A percentile compares a stretch with the other conserved stretches of the same genome.
Conservation (phyloP, 352 stramenopile genomes). For the Blastocystis hominis region DNA sequence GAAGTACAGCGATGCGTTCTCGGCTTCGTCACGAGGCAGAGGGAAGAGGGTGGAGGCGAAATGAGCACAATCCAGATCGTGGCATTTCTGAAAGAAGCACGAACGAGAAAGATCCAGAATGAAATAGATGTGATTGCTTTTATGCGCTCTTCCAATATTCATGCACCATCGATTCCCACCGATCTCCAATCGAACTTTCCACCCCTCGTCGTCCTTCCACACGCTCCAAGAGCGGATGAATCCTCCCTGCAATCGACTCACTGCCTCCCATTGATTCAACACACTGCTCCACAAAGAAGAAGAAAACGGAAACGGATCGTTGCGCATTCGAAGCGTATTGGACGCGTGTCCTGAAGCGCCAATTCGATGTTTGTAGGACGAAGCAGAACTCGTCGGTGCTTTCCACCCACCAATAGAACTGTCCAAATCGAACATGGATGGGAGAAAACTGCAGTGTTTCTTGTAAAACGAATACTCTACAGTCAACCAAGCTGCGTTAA, state of each 20-base stretch:
- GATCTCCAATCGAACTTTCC: slow-evolving; percentile 18
- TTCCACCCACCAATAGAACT: too few species aligned
- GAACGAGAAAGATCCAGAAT: not conserved
- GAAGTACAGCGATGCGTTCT: not conserved
- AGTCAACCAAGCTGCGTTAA: not conserved
- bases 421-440: not conserved
- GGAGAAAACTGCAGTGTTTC: not conserved
- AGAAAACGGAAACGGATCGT: slow-evolving; percentile 1
- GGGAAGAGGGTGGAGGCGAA: not conserved
- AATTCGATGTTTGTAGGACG: too few species aligned
- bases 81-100: slow-evolving; percentile 14
- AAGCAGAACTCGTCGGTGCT: too few species aligned
- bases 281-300: not conserved
- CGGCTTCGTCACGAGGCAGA: not conserved
- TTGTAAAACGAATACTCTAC: slow-evolving; percentile 44
- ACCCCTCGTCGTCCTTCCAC: not conserved
- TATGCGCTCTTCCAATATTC: slow-evolving; percentile 29
- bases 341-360: too few species aligned
- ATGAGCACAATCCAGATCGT: not conserved
- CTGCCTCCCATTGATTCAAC: not conserved
- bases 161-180: slow-evolving; percentile 52
- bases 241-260: not conserved
- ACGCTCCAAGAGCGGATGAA: slow-evolving; percentile 11
- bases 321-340: not conserved
- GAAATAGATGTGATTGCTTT: slow-evolving; percentile 53